Conservation (phyloP, 257 asterid species). For the Solanum habrochaites region DNA sequence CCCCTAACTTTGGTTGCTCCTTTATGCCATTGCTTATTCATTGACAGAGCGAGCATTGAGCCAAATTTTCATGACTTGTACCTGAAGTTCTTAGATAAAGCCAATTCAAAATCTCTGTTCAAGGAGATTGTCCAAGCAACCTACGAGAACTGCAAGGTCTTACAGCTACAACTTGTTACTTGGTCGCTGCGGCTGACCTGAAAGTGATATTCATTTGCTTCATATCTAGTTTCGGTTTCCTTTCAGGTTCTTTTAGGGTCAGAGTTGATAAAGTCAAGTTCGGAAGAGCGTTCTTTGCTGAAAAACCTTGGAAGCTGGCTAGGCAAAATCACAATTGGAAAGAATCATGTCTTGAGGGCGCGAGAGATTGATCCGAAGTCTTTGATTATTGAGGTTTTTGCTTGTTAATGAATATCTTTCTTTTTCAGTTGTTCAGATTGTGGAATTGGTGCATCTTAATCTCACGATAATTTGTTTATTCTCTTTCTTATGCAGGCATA, state of each 20-base stretch:
- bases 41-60: constrained; percentile 94
- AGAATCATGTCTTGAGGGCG: constrained; percentile 82
- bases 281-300: constrained; percentile 92
- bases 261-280: constrained; percentile 89
- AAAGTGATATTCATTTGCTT: neutral
- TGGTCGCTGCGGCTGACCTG: neutral
- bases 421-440: neutral
- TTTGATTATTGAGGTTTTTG: constrained; percentile 63
- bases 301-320: constrained; percentile 98
- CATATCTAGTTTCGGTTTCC: neutral
- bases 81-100: constrained; percentile 89
- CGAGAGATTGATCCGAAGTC: constrained; percentile 90
- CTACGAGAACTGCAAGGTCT: constrained; percentile 98
- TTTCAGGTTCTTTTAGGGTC: constrained; percentile 92
- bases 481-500: constrained; percentile 25
- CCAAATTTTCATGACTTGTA: constrained; percentile 94
- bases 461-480: neutral
- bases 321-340: constrained; percentile 96
- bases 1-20: neutral
- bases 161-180: neutral
- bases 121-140: constrained; percentile 74
- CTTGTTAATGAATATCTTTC: neutral
- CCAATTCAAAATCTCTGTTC: constrained; percentile 62
- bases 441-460: neutral
- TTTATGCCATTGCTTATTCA: neutral